Percentiles rank a stretch among this genome's conserved stretches.
phyloP scores from a whole-genome alignment of 306 rosid genomes.

The Vigna hirtella region DNA sequence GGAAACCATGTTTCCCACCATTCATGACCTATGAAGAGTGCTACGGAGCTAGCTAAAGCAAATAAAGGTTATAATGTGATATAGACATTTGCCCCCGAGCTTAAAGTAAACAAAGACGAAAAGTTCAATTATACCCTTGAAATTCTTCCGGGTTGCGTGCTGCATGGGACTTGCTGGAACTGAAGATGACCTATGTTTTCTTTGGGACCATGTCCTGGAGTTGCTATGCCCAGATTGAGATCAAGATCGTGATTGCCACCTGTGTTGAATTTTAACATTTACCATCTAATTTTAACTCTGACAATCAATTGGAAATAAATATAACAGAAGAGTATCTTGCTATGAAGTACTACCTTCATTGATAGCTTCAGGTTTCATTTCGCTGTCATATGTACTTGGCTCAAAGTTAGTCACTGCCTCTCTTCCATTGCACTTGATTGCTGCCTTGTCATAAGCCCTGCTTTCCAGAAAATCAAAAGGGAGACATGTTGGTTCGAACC shows the following conservation, averaged over 20 bases:
- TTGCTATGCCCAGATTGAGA: constrained; percentile 88
- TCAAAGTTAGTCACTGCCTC: constrained; percentile 98
- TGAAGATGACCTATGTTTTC: constrained; percentile 63
- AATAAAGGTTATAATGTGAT: neutral
- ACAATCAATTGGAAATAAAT: constrained; percentile 25
- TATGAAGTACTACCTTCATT: constrained; percentile 65
- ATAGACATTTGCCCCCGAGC: neutral
- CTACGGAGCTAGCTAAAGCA: constrained; percentile 21
- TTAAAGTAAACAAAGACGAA: constrained; percentile 10
- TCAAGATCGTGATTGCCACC: constrained; percentile 82
- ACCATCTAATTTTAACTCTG: neutral
- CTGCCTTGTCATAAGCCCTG: constrained; percentile 99
- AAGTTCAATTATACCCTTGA: constrained; percentile 58
- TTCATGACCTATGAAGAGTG: constrained; percentile 27
- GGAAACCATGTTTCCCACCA: constrained; percentile 16
- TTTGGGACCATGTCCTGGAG: constrained; percentile 61
- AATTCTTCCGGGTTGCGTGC: constrained; percentile 57
- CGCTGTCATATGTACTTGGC: constrained; percentile 79
- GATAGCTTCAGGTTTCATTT: constrained; percentile 58
- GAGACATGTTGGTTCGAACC: constrained; percentile 78
- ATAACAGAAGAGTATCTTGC: constrained; percentile 16
- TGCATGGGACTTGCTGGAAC: constrained; percentile 59
- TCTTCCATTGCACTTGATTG: constrained; percentile 95
- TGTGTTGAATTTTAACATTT: constrained; percentile 38
- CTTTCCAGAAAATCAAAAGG: constrained; percentile 85